phyloP scores from a whole-genome alignment of 2,329 filamentous ascomycete genomes.

The Fusarium napiforme region DNA sequence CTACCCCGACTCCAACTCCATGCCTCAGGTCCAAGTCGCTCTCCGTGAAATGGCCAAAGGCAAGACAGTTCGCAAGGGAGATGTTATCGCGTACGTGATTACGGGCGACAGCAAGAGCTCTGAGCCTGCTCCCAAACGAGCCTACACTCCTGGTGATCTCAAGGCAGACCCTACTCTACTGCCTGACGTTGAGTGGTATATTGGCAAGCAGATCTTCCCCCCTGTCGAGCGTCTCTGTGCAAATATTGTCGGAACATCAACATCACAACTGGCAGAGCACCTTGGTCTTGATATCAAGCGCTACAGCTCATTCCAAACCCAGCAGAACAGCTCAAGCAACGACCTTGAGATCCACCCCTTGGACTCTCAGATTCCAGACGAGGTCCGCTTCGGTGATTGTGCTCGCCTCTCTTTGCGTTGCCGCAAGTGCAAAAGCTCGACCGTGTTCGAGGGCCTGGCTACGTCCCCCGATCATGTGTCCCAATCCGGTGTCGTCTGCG shows the following conservation, averaged over 20 bases:
- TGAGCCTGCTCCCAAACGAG: conserved; percentile 85
- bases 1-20: conserved; percentile 92
- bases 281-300: conserved; percentile 90
- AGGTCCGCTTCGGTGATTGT: conserved; percentile 87
- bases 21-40: conserved; percentile 97
- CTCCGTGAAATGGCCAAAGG: conserved; percentile 87
- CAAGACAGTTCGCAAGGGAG: conserved; percentile 89
- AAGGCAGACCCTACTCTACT: conserved; percentile 80
- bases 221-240: conserved; percentile 97
- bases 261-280: conserved; percentile 89
- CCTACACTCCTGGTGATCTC: conserved; percentile 85
- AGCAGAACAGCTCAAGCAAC: conserved; percentile 62
- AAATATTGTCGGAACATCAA: conserved; percentile 92
- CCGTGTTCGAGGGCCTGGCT: conserved; percentile 80
- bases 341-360: conserved; percentile 86
- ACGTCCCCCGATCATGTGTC: conserved; percentile 69
- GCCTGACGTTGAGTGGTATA: conserved; percentile 96
- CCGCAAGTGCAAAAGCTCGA: conserved; percentile 78
- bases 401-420: conserved; percentile 81
- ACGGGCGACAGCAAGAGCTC: conserved; percentile 76
- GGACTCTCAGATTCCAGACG: conserved; percentile 93
- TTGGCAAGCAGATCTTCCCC: conserved; percentile 97
- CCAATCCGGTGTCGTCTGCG: conserved; percentile 79
- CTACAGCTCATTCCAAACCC: conserved; percentile 68
- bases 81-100: conserved; percentile 96